A percentile compares a stretch with the other conserved stretches of the same genome.
Conservation (phyloP, 768 basidiomycete genomes). For the Boletus reticulatus region DNA sequence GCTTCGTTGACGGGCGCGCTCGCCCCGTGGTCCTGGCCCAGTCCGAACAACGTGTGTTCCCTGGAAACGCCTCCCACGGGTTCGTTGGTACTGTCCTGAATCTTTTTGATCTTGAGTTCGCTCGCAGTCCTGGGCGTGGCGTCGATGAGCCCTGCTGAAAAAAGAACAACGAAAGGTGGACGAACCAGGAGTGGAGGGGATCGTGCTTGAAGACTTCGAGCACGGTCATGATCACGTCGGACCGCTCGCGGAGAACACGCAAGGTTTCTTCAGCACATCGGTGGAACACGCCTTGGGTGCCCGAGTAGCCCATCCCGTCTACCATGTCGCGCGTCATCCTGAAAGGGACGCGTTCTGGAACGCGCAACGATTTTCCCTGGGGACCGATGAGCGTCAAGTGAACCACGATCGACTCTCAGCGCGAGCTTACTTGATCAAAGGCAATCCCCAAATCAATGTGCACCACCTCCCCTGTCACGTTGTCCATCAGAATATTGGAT, state of each 20-base stretch:
- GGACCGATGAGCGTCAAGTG: neutral
- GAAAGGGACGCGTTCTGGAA: constrained; percentile 93
- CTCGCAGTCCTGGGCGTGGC: constrained; percentile 64
- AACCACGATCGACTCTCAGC: neutral
- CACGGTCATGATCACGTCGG: constrained; percentile 89
- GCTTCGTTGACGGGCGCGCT: constrained; percentile 76
- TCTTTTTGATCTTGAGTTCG: constrained; percentile 67
- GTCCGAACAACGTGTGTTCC: constrained; percentile 37
- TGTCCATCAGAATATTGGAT: constrained; percentile 90
- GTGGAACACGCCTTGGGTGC: constrained; percentile 92
- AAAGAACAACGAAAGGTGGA: neutral
- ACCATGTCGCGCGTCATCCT: constrained; percentile 92
- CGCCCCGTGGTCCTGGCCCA: constrained; percentile 55
- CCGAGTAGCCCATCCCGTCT: constrained; percentile 89
- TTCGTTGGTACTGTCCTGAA: constrained; percentile 44
- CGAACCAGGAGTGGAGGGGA: constrained; percentile 89
- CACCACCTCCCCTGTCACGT: constrained; percentile 78
- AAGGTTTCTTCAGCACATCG: constrained; percentile 94
- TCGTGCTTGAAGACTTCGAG: constrained; percentile 97
- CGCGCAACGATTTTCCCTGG: constrained; percentile 75
- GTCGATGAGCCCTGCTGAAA: neutral
- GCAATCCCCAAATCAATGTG: constrained; percentile 97
- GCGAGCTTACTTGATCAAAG: constrained; percentile 75
- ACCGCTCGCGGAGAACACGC: constrained; percentile 81
- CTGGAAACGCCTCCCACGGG: constrained; percentile 20